Conservation (phyloP, 208 protist species). For the Trypanosoma congolense region DNA sequence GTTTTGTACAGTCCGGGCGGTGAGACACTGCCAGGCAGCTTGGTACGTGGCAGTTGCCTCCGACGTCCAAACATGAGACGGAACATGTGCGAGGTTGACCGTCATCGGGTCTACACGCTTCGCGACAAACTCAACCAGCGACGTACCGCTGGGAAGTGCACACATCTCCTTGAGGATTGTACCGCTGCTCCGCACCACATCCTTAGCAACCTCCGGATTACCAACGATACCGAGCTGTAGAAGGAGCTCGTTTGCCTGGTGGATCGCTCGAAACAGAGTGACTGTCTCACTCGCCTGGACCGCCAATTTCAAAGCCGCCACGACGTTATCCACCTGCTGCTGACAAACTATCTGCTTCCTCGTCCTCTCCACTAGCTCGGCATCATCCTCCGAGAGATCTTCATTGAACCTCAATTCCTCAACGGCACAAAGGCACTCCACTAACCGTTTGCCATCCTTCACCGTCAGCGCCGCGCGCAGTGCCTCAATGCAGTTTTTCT, state of each 20-base stretch:
- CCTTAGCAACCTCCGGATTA: conserved; percentile 12
- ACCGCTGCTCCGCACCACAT: conserved; percentile 11
- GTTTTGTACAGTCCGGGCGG: conserved; percentile 25
- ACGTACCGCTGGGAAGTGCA: neutral
- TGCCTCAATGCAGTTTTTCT: conserved; percentile 22
- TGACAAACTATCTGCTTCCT: conserved; percentile 47
- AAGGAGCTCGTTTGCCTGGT: conserved; percentile 63
- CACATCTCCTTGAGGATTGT: conserved; percentile 17
- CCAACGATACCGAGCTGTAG: conserved; percentile 33
- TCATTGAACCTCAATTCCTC: conserved; percentile 14
- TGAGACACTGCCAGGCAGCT: conserved; percentile 34
- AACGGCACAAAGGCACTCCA: conserved; percentile 20
- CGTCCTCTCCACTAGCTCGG: conserved; percentile 27
- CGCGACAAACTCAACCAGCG: conserved; percentile 17
- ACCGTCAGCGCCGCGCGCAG: conserved; percentile 28
- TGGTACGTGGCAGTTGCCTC: conserved; percentile 37
- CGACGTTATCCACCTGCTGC: conserved; percentile 38
- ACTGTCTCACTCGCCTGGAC: conserved; percentile 33
- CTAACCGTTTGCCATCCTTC: conserved; percentile 7
- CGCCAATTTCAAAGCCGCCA: conserved; percentile 20
- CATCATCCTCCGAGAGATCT: conserved; percentile 16
- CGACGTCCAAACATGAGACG: conserved; percentile 36
- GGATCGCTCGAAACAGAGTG: conserved; percentile 51
- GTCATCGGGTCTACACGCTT: conserved; percentile 12
- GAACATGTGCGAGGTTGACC: conserved; percentile 37